A percentile compares a stretch with the other conserved stretches of the same genome.
These are phyloP conservation scores for Xylaria flabelliformis DNA, from an alignment of 495 filamentous ascomycete species.

Conservation along the genomic window DNA sequence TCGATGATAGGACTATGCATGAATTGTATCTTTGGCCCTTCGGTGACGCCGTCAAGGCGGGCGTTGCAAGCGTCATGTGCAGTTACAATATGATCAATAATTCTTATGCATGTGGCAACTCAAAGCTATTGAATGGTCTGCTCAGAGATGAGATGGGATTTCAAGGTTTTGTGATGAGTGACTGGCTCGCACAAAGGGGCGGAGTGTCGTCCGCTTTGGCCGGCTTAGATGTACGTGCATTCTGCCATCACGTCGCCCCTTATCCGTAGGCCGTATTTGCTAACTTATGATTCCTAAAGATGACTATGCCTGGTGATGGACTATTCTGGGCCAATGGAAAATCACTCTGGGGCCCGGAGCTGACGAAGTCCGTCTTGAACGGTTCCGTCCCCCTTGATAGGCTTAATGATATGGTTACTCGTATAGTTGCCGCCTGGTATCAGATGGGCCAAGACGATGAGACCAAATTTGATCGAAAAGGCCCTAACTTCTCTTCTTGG, in stretches of 20 bases:
- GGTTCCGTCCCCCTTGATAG: constrained; percentile 80
- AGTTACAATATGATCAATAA: constrained; percentile 91
- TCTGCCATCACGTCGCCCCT: not conserved
- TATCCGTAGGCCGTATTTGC: not conserved
- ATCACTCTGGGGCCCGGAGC: constrained; percentile 78
- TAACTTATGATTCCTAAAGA: constrained; percentile 37
- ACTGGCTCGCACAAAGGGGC: constrained; percentile 89
- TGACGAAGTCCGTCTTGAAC: constrained; percentile 82
- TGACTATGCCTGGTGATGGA: constrained; percentile 96
- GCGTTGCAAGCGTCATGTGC: constrained; percentile 91
- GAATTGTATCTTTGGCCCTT: constrained; percentile 94
- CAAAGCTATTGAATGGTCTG: constrained; percentile 89
- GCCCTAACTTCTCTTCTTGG: constrained; percentile 93
- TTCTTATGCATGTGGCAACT: constrained; percentile 89
- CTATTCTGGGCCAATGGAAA: constrained; percentile 75
- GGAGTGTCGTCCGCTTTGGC: constrained; percentile 81
- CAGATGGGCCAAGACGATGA: constrained; percentile 83
- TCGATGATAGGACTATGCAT: constrained; percentile 81
- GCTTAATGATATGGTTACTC: constrained; percentile 91
- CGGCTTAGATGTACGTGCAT: constrained; percentile 67
- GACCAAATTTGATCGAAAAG: constrained; percentile 67
- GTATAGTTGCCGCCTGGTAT: constrained; percentile 93
- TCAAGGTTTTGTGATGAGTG: constrained; percentile 90
- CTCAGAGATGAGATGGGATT: constrained; percentile 94
- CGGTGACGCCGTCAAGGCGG: constrained; percentile 80